These are phyloP conservation scores for Pleurotus tuoliensis DNA, from an alignment of 768 basidiomycete genomes.

Conservation along the genomic window DNA sequence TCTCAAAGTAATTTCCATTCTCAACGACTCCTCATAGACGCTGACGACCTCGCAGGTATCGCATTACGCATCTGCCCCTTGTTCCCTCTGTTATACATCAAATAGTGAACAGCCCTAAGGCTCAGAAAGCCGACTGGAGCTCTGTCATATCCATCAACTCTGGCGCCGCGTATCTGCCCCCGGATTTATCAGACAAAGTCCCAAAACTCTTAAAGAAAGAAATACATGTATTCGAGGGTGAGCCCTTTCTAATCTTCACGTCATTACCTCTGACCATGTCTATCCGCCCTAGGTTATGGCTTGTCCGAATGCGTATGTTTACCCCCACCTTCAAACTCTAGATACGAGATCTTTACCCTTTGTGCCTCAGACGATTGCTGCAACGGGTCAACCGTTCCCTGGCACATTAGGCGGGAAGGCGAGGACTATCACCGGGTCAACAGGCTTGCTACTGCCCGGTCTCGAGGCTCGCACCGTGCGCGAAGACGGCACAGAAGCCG, in stretches of 20 bases:
- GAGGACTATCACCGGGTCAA: constrained; percentile 35
- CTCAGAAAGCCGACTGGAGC: constrained; percentile 48
- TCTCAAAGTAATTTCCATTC: constrained; percentile 51
- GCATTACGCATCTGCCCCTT: constrained; percentile 42
- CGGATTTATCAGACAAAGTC: constrained; percentile 43
- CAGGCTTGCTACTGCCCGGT: constrained; percentile 60
- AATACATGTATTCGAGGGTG: constrained; percentile 42
- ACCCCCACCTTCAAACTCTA: neutral
- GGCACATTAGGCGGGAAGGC: constrained; percentile 43
- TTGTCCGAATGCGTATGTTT: constrained; percentile 62
- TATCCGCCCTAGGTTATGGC: constrained; percentile 51
- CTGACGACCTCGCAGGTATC: constrained; percentile 38
- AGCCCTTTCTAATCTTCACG: constrained; percentile 6
- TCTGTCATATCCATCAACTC: constrained; percentile 38
- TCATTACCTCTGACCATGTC: neutral
- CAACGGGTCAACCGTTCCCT: constrained; percentile 37
- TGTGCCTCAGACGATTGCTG: constrained; percentile 47
- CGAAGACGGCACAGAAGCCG: constrained; percentile 54
- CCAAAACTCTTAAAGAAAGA: constrained; percentile 29
- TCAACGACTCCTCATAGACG: neutral
- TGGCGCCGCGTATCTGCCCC: constrained; percentile 69
- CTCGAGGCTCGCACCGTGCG: constrained; percentile 60
- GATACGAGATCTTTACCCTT: neutral
- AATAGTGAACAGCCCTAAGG: constrained; percentile 52
- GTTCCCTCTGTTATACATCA: constrained; percentile 68